phyloP scores from a whole-genome alignment of 2,329 filamentous ascomycete genomes.

The Aspergillus spinulosporus region DNA sequence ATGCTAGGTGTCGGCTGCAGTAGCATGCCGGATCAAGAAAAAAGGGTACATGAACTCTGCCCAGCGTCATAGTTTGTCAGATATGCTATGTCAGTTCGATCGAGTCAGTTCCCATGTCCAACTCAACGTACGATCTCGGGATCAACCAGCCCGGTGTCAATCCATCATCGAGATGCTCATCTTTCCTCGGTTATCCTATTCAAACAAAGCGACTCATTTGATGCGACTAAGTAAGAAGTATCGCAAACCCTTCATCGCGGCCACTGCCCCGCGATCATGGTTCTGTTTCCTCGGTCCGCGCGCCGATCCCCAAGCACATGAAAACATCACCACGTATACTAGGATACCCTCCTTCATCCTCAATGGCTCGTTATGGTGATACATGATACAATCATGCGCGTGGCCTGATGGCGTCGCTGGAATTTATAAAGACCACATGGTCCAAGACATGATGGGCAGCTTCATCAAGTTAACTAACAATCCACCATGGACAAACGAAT shows the following conservation, averaged over 20 bases:
- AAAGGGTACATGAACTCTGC: too few relatives aligned
- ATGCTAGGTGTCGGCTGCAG: too few relatives aligned
- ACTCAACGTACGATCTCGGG: conserved; percentile 9
- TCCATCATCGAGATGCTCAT: background rate
- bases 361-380: background rate
- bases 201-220: background rate
- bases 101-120: background rate
- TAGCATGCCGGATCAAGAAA: too few relatives aligned
- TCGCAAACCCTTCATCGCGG: background rate
- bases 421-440: background rate
- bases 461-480: background rate
- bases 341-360: background rate
- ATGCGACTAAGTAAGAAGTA: background rate
- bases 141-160: background rate
- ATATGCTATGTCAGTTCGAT: background rate
- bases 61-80: too few relatives aligned
- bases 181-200: background rate
- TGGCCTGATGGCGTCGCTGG: background rate
- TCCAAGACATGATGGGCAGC: background rate
- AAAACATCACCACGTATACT: background rate
- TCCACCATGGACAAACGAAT: conserved; percentile 15
- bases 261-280: background rate
- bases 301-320: conserved; percentile 7
- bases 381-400: background rate
- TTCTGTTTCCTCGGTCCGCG: conserved; percentile 3